Evolutionary conservation across 441 rosid genomes (phyloP), one percentile per base, ranked within the genome.

Genomic region (Bocquillonia castaneifolia): DNA sequence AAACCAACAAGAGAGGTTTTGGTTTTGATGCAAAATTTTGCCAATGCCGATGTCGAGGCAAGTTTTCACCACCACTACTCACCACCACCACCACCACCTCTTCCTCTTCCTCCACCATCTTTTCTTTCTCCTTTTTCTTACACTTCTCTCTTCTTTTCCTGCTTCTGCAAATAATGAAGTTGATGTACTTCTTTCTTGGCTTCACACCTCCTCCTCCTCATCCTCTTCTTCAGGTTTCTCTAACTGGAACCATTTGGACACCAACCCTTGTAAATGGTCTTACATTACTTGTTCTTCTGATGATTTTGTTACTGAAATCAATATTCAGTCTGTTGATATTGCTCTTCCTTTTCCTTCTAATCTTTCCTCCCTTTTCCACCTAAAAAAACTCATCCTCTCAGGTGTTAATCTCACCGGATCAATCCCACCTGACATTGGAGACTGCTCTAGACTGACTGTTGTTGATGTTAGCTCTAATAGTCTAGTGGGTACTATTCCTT

Each of bases 201-300:
- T 93, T 13, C 86, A 78, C 59, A 79, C 88, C 47, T 85, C 96
- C 60, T 44, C 89, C 18, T 36, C 67, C n/a, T 15, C 68, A 20
- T 66, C 81, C 4, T 39, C 72, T 37, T 75, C 86, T 52, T 74
- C 89, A 31, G 67, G 77, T 69, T 78, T 86, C 58, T 85, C 85
- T 18, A 74, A 70, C 72, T 90, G 98, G 98, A 90, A 88, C 76
- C 70, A 63, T 48, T 69, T 69, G 44, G 96, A 88, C 73, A 29
- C 79, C 51, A 73, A 76, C 23, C 96, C 98, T 53, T 92, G 98
- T 77, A 78, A 80, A 72, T 92, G 98, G 98, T 73, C 89, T 79
- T 85, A 76, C 76, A 79, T 92, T 56, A 84, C 83, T 62, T 92
- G 96, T 25, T 85, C 96, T 40, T 63, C 87, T n/a, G 80, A 76